These are phyloP conservation scores for Solanum medicagineum DNA, from an alignment of 257 asterid species.

Conservation along the genomic window DNA sequence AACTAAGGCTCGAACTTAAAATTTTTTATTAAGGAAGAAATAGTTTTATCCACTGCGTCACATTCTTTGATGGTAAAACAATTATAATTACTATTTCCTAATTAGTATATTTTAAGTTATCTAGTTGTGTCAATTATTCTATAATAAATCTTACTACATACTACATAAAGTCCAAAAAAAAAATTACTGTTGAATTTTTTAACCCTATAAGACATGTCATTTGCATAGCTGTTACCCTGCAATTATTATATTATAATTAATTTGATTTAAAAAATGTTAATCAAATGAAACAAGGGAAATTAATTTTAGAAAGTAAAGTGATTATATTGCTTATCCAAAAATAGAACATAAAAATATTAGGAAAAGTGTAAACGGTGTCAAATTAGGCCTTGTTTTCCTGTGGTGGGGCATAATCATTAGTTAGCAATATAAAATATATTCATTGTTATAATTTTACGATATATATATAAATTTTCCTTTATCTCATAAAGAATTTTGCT, in stretches of 20 bases:
- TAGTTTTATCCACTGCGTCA: too few relatives aligned
- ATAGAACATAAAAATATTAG: constrained; percentile 67
- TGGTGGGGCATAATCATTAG: neutral
- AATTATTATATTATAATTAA: neutral
- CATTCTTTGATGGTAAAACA: too few relatives aligned
- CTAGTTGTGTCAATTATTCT: neutral
- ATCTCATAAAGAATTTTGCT: too few relatives aligned
- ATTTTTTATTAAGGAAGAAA: too few relatives aligned
- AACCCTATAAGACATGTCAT: constrained; percentile 67
- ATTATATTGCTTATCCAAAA: constrained; percentile 37
- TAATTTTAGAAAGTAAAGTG: neutral
- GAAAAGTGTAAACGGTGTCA: constrained; percentile 43
- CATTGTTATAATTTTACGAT: too few relatives aligned
- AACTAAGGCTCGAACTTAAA: too few relatives aligned
- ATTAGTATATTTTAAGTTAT: neutral
- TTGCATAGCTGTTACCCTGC: constrained; percentile 73
- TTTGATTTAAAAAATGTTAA: neutral
- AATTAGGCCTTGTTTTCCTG: constrained; percentile 62
- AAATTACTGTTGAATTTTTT: constrained; percentile 72
- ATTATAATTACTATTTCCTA: too few relatives aligned
- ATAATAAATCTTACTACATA: neutral
- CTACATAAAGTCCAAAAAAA: neutral
- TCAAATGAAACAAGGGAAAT: neutral
- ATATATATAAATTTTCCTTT: too few relatives aligned
- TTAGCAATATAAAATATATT: too few relatives aligned